Evolutionary conservation across 768 basidiomycete genomes (phyloP).

Genomic region (Amanita pseudoporphyria): DNA sequence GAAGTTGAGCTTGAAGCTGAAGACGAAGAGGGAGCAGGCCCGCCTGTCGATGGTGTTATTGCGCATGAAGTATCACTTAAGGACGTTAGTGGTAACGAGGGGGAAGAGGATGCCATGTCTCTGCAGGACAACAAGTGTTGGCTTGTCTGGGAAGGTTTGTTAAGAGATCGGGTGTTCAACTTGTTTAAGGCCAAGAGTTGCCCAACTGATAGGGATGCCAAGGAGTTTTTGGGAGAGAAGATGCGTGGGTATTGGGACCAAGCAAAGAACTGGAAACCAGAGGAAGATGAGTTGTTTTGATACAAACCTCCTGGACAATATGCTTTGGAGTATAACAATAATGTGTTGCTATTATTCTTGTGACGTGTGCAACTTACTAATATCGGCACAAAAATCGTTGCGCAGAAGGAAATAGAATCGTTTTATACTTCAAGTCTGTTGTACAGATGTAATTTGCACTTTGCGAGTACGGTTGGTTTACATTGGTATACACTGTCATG

Average conservation of each 20-base stretch:
- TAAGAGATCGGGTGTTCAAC: constrained; percentile 75
- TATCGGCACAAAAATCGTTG: too few relatives aligned
- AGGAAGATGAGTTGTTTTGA: constrained; percentile 68
- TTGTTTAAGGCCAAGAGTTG: constrained; percentile 75
- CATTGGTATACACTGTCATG: too few relatives aligned
- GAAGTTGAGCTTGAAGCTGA: constrained; percentile 56
- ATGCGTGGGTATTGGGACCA: constrained; percentile 91
- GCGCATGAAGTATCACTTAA: constrained; percentile 13
- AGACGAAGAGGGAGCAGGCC: constrained; percentile 16
- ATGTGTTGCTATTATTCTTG: too few relatives aligned
- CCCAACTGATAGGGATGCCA: constrained; percentile 77
- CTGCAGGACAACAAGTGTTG: constrained; percentile 84
- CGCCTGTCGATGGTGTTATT: constrained; percentile 2
- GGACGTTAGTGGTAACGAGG: constrained; percentile 19
- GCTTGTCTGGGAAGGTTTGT: constrained; percentile 86
- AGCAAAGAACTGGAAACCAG: constrained; percentile 82
- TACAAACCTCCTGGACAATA: neutral
- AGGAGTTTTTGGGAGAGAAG: constrained; percentile 79
- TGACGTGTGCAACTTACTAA: too few relatives aligned
- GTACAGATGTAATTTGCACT: too few relatives aligned
- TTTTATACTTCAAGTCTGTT: too few relatives aligned
- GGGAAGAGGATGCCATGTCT: constrained; percentile 28
- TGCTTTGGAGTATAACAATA: too few relatives aligned
- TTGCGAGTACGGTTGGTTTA: too few relatives aligned
- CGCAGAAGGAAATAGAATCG: too few relatives aligned